Conservation (phyloP, 805 yeast species). For the Kluyveromyces nonfermentans region DNA sequence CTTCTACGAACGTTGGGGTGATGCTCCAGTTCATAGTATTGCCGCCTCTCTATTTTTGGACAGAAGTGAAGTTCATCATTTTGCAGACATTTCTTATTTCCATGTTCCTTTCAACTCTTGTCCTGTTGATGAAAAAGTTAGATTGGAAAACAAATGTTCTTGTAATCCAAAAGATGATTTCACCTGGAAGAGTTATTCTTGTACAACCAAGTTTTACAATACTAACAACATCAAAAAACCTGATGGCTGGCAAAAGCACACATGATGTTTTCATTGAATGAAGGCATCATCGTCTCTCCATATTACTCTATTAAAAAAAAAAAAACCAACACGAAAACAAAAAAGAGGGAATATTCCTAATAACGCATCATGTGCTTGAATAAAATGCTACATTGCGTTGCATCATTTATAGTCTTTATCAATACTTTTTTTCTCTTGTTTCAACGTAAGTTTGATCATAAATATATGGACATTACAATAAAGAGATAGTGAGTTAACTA, state of each 20-base stretch:
- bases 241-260: conserved; percentile 44
- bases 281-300: not conserved
- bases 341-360: too few species aligned
- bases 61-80: conserved; percentile 57
- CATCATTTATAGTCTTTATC: too few species aligned
- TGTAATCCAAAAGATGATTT: conserved; percentile 68
- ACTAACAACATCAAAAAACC: conserved; percentile 46
- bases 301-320: too few species aligned
- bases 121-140: conserved; percentile 57
- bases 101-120: conserved; percentile 71
- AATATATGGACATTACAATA: not conserved
- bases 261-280: not conserved
- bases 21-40: conserved; percentile 80
- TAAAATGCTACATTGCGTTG: too few species aligned
- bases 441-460: not conserved
- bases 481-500: not conserved
- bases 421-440: too few species aligned
- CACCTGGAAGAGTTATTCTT: conserved; percentile 61
- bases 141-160: conserved; percentile 53
- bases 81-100: conserved; percentile 70
- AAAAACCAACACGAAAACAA: too few species aligned
- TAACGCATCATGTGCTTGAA: too few species aligned
- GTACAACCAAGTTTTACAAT: conserved; percentile 52
- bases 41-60: conserved; percentile 68
- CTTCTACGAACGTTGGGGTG: conserved; percentile 89